Evolutionary conservation across 176 grass and related monocot genomes (phyloP), one percentile per base, ranked within the genome.

Genomic region (Aegilops tauschii): DNA sequence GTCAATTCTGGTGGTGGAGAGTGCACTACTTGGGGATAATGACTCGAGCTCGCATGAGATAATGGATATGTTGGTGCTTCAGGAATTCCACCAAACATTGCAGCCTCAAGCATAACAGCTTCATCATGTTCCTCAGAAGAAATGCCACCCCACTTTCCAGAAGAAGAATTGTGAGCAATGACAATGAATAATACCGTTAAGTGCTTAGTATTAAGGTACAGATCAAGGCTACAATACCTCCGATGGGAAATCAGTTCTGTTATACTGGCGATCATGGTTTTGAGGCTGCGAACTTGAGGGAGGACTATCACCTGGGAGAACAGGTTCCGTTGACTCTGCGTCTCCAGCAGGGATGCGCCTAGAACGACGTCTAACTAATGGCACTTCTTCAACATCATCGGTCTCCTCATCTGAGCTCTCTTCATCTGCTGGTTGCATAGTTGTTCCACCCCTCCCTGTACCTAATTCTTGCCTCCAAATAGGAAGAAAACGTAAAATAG

Each of bases 51-150:
- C 77, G 83, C 76, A 61, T 87, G 86, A 47, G 85, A 47, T 88
- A 96, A 93, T 31, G 84, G 94, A 94, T 94, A 92, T 29, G 84
- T 47, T 77, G 87, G 52, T 87, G 85, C 88, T 84, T 93, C 90
- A 83, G 92, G 90, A 86, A 99, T 84, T 77, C 92, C 90, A 81
- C 97, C 97, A 83, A 99, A 99, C 92, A 99, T 99, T 59, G 97
- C 97, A 63, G 92, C 97, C 80, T 99, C 97, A 71, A 99, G 92
- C 97, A 99, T 99, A 90, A 99, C 85, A 75, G 97, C 97, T 88
- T 99, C 97, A 80, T 99, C 94, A 77, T 94, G 97, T 71, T 99
- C 94, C 90, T 94, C 88, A 67, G 92, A 91, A 76, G 97, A 96
- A 80, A 99, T 96, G 58, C 94, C 97, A 76, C 97, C 97, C 94